Base-by-base conservation (phyloP, 2,329 filamentous ascomycete species). In the Diaporthe humulicola region DNA sequence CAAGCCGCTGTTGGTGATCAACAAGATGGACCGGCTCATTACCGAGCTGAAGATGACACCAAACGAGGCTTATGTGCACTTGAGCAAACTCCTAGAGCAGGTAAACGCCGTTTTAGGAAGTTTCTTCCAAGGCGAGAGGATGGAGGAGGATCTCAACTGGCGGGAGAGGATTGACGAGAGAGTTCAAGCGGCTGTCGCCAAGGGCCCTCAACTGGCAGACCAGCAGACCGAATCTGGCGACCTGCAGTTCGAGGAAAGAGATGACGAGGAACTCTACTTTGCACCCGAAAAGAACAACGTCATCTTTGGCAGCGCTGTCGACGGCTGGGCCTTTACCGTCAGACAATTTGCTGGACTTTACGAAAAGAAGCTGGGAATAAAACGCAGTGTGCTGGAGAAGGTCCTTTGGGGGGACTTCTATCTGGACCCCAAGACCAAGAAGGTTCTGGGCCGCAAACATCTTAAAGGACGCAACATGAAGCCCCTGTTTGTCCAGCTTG, bases 271-370 rank as follows among this genome's bases (percentile, higher is more conserved):
- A 82, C 92, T 99, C 36, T 99, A 99, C 83, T 99, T 99, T 84
- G 95, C 97, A 0, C 97, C 97, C 0, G 97, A 99, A 82, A 98
- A 96, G 84, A 98, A 98, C 84, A 99, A 99, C 81, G 97, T 99
- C 83, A 98, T 99, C 77, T 99, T 99, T 83, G 95, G 95, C 86
- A 98, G 96, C 82, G 97, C 97, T 75, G 93, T 98, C 73, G 97
- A 99, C 81, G 97, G 97, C n/a, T 99, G 97, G 97, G 97, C 97
- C 3, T 99, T 99, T 80, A 99, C 97, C 0, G 93, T 98, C 67
- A 91, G 95, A 69, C 97, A 99, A 80, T 99, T 99, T 82, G 96
- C 97, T 25, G 91, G 91, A 50, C 87, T 98, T 38, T 99, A 98
- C 81, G 96, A 98, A 85, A 98, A 96, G 87, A 99, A 99, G 83